A percentile compares a stretch with the other conserved stretches of the same genome.
Conservation (phyloP, 768 basidiomycete species). For the Tulasnella sp. region DNA sequence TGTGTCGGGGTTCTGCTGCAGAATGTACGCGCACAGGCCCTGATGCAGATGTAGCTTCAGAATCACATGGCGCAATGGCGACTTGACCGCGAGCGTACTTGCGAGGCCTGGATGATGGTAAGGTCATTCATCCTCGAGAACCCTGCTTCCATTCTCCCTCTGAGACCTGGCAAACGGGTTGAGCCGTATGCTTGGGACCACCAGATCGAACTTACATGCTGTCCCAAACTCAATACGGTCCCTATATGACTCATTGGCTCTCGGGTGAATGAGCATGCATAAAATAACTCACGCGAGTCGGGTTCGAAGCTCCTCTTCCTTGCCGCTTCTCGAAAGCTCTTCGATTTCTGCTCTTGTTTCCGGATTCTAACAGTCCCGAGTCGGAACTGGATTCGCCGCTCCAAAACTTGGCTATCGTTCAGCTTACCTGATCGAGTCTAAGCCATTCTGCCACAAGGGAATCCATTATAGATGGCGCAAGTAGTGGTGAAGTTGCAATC, state of each 20-base stretch:
- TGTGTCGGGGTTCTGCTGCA: constrained; percentile 51
- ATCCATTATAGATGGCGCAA: background rate
- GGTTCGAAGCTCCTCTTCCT: constrained; percentile 38
- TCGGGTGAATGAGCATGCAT: constrained; percentile 37
- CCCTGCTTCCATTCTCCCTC: constrained; percentile 85
- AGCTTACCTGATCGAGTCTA: constrained; percentile 33
- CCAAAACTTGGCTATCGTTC: background rate
- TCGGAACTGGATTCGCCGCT: background rate
- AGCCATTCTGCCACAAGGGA: constrained; percentile 35
- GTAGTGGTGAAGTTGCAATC: background rate
- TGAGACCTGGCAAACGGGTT: constrained; percentile 57
- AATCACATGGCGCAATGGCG: background rate
- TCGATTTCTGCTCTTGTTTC: constrained; percentile 41
- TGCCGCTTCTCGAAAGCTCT: constrained; percentile 34
- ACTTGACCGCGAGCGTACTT: constrained; percentile 52
- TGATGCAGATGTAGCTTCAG: constrained; percentile 41
- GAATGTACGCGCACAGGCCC: constrained; percentile 78
- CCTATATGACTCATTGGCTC: constrained; percentile 28
- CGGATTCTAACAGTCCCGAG: constrained; percentile 36
- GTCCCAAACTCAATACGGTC: constrained; percentile 84
- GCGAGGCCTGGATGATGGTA: constrained; percentile 78
- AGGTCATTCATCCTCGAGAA: constrained; percentile 93
- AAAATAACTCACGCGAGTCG: constrained; percentile 38
- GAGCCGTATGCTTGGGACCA: background rate
- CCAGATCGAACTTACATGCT: constrained; percentile 56